phyloP scores from a whole-genome alignment of 495 filamentous ascomycete species.

The Annulohypoxylon moriforme region DNA sequence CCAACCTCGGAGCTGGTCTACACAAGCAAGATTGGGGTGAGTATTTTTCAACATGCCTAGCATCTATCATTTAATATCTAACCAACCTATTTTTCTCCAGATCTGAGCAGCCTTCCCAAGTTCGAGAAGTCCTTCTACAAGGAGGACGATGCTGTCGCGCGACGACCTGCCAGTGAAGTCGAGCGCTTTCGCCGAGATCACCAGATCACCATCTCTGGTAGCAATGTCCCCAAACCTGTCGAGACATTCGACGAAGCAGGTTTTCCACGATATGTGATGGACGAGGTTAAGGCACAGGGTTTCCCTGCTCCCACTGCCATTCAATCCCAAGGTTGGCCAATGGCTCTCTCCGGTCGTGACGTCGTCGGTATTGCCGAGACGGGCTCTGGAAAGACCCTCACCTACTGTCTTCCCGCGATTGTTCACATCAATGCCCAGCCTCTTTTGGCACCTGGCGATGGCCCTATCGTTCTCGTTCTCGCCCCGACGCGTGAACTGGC shows the following conservation, averaged over 20 bases:
- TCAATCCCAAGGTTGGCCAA: constrained; percentile 98
- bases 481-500: constrained; percentile 97
- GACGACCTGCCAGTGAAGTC: constrained; percentile 80
- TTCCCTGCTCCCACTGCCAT: constrained; percentile 93
- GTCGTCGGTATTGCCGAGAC: constrained; percentile 99
- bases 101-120: constrained; percentile 83
- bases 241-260: constrained; percentile 97
- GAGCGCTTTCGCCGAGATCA: constrained; percentile 85
- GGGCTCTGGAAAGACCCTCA: constrained; percentile 98
- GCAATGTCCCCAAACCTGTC: constrained; percentile 87
- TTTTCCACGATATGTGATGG: constrained; percentile 96
- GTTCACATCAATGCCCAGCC: constrained; percentile 99
- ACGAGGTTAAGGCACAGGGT: constrained; percentile 97
- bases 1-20: constrained; percentile 83
- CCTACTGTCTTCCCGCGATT: constrained; percentile 97
- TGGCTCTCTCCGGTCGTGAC: constrained; percentile 97
- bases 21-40: constrained; percentile 89
- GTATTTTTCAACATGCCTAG: constrained; percentile 46
- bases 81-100: constrained; percentile 58
- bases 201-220: constrained; percentile 81
- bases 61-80: background rate
- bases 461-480: constrained; percentile 94
- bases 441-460: constrained; percentile 94
- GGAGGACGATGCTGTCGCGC: constrained; percentile 81
- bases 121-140: constrained; percentile 99